These are phyloP conservation scores for Chenopodium quinoa DNA, from an alignment of 148 eudicot species.

Conservation along the genomic window DNA sequence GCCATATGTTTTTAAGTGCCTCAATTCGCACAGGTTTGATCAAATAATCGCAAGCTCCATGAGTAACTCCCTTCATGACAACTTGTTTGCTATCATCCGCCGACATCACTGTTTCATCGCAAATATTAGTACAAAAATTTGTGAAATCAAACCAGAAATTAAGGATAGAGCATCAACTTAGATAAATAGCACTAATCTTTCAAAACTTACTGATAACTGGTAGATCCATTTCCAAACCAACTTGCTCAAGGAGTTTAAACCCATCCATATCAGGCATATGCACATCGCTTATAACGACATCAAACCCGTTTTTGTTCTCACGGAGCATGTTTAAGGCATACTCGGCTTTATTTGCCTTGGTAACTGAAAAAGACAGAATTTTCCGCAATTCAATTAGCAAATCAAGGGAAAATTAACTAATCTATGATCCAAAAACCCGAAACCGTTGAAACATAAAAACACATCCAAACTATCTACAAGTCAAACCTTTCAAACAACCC, in stretches of 20 bases:
- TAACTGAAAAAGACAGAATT: constrained; percentile 48
- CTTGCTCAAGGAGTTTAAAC: constrained; percentile 78
- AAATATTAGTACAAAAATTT: constrained; percentile 16
- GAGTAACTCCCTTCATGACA: constrained; percentile 85
- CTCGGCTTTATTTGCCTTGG: constrained; percentile 83
- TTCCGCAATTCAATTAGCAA: constrained; percentile 3
- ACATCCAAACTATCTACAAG: constrained; percentile 14
- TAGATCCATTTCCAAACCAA: constrained; percentile 90
- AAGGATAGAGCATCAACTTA: not conserved
- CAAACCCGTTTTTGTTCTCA: constrained; percentile 70
- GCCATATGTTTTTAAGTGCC: constrained; percentile 87
- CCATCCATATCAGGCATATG: constrained; percentile 99
- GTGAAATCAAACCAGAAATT: constrained; percentile 5
- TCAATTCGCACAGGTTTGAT: constrained; percentile 83
- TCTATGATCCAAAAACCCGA: constrained; percentile 6
- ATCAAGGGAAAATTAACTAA: not conserved
- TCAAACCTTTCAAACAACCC: constrained; percentile 14
- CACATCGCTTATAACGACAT: constrained; percentile 83
- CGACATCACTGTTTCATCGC: constrained; percentile 73
- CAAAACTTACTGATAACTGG: constrained; percentile 80
- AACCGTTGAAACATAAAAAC: not conserved
- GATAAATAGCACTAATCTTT: not conserved
- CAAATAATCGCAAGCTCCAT: constrained; percentile 87
- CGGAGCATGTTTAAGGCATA: constrained; percentile 53
- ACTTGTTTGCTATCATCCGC: constrained; percentile 79